A percentile compares a stretch with the other conserved stretches of the same genome.
phyloP scores from a whole-genome alignment of 202 grass and related monocot genomes.

The Zizania palustris region DNA sequence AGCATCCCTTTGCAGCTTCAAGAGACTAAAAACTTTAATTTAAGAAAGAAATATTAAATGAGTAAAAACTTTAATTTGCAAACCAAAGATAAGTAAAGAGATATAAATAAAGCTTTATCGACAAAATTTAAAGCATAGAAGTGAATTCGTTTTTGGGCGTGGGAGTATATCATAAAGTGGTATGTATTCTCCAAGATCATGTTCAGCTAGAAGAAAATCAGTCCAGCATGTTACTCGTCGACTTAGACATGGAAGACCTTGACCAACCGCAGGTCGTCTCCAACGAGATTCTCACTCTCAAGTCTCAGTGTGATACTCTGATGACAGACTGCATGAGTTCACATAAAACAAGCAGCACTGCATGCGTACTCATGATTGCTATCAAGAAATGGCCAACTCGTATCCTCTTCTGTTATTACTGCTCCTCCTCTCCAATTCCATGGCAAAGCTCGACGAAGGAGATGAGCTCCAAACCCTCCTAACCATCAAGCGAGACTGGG shows the following conservation, averaged over 20 bases:
- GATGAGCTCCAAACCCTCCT: constrained; percentile 41
- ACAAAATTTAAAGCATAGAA: too few relatives aligned
- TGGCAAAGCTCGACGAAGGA: not conserved
- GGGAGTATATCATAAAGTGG: too few relatives aligned
- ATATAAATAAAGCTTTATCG: too few relatives aligned
- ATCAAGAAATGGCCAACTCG: not conserved
- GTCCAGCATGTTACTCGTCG: too few relatives aligned
- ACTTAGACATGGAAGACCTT: not conserved
- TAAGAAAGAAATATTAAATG: too few relatives aligned
- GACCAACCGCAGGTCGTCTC: not conserved
- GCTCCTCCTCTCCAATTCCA: constrained; percentile 2
- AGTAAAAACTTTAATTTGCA: too few relatives aligned
- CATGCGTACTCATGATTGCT: not conserved
- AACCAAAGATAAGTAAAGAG: too few relatives aligned
- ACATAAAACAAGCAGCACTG: not conserved
- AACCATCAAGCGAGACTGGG: constrained; percentile 52
- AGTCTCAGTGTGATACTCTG: not conserved
- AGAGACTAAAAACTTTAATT: too few relatives aligned
- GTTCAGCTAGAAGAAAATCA: too few relatives aligned
- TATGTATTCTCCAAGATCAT: too few relatives aligned
- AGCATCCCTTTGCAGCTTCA: too few relatives aligned
- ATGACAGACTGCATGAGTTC: not conserved
- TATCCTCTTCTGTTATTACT: not conserved
- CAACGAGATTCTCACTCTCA: not conserved
- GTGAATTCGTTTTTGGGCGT: too few relatives aligned